Percentiles rank a stretch among this genome's conserved stretches.
Evolutionary conservation across 2,329 filamentous ascomycete species (phyloP).

Genomic region (Sporothrix luriei): DNA sequence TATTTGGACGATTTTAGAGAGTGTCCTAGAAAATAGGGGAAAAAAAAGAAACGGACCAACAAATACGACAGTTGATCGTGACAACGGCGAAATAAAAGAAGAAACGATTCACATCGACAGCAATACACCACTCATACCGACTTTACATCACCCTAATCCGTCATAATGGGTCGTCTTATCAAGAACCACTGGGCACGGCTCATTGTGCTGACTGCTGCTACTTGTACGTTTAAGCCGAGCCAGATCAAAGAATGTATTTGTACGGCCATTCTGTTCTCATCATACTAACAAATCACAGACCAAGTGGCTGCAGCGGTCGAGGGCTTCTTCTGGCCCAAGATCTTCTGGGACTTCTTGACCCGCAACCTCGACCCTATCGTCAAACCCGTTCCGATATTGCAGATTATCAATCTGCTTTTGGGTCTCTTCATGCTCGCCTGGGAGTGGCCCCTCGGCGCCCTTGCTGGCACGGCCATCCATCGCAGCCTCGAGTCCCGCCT

Average conservation of each 20-base stretch:
- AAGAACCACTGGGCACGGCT: slow-evolving; percentile 99
- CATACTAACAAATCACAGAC: slow-evolving; percentile 60
- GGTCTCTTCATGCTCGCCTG: slow-evolving; percentile 77
- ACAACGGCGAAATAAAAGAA: slow-evolving; percentile 21
- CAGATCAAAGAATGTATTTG: no score
- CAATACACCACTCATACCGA: not conserved
- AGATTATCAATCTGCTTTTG: slow-evolving; percentile 85
- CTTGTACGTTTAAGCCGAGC: slow-evolving; percentile 57
- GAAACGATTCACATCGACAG: slow-evolving; percentile 24
- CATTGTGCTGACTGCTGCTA: slow-evolving; percentile 82
- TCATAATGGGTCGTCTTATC: slow-evolving; percentile 90
- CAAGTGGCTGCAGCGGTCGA: slow-evolving; percentile 82
- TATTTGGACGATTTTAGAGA: not conserved
- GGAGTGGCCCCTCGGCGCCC: slow-evolving; percentile 82
- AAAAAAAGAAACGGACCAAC: not conserved
- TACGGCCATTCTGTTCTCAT: not conserved
- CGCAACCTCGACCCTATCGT: slow-evolving; percentile 85
- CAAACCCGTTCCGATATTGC: slow-evolving; percentile 82
- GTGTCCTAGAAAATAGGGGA: not conserved
- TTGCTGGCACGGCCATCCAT: slow-evolving; percentile 79
- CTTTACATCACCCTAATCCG: slow-evolving; percentile 23
- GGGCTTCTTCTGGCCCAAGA: slow-evolving; percentile 97
- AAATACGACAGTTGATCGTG: not conserved
- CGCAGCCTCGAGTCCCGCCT: slow-evolving; percentile 85
- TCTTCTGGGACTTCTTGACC: slow-evolving; percentile 97